phyloP scores from a whole-genome alignment of 2,329 filamentous ascomycete species.

The Capronia coronata region DNA sequence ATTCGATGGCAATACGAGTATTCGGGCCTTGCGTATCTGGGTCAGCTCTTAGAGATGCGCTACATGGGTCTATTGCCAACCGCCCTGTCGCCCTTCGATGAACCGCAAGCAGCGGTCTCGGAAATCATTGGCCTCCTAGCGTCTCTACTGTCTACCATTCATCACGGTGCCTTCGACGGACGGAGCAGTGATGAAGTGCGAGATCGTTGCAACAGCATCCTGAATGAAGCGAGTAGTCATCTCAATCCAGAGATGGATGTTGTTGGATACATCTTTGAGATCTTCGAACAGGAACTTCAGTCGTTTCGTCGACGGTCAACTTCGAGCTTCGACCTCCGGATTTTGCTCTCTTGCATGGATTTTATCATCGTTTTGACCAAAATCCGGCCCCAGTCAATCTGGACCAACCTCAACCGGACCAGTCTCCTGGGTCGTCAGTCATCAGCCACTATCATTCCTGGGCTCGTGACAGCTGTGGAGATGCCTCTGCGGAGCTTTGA shows the following conservation, averaged over 20 bases:
- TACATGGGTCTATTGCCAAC: conserved; percentile 43
- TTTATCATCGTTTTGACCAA: conserved; percentile 69
- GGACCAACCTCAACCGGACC: conserved; percentile 81
- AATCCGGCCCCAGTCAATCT: conserved; percentile 73
- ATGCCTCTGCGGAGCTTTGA: conserved; percentile 68
- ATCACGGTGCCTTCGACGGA: conserved; percentile 12
- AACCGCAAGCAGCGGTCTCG: conserved; percentile 56
- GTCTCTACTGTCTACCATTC: conserved; percentile 53
- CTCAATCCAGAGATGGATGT: conserved; percentile 56
- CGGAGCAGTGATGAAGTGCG: conserved; percentile 28
- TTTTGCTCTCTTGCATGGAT: conserved; percentile 69
- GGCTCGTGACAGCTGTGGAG: conserved; percentile 76
- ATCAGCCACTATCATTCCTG: conserved; percentile 67
- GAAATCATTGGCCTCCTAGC: conserved; percentile 71
- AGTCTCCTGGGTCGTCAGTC: conserved; percentile 71
- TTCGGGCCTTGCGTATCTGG: conserved; percentile 72
- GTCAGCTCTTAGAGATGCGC: conserved; percentile 54
- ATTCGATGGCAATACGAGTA: conserved; percentile 69
- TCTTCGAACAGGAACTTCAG: conserved; percentile 63
- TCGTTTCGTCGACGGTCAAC: conserved; percentile 52
- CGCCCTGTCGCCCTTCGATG: conserved; percentile 45
- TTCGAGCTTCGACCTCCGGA: conserved; percentile 56
- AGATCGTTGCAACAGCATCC: conserved; percentile 39
- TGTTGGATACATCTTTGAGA: conserved; percentile 72
- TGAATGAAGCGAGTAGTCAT: conserved; percentile 47